A percentile compares a stretch with the other conserved stretches of the same genome.
These are phyloP conservation scores for Elaeagnus macrophylla DNA, from an alignment of 306 rosid genomes.

Conservation along the genomic window DNA sequence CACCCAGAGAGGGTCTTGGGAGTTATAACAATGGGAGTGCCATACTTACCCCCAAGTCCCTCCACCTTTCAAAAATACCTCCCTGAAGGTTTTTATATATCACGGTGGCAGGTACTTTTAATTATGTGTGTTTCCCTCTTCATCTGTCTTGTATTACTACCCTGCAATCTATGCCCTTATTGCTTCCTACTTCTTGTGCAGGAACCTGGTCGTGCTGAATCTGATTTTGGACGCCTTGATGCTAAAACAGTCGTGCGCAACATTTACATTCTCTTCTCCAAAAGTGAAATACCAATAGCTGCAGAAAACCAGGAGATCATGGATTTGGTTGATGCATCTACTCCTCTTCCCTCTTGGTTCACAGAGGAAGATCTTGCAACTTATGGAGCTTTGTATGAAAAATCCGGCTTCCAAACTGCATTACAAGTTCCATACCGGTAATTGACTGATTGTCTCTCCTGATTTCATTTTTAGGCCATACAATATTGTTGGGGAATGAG, in stretches of 20 bases:
- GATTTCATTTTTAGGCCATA: too few species aligned
- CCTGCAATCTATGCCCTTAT: not conserved
- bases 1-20: slow-evolving; percentile 69
- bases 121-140: not conserved
- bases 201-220: slow-evolving; percentile 81
- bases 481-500: too few species aligned
- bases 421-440: slow-evolving; percentile 77
- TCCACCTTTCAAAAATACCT: slow-evolving; percentile 7
- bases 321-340: slow-evolving; percentile 67
- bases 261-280: slow-evolving; percentile 69
- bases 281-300: slow-evolving; percentile 66
- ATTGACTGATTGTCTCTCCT: not conserved
- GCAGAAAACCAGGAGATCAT: slow-evolving; percentile 66
- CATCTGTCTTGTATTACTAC: not conserved
- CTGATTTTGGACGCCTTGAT: slow-evolving; percentile 70
- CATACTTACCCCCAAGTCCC: slow-evolving; percentile 41
- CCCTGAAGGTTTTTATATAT: slow-evolving; percentile 74
- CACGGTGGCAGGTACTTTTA: slow-evolving; percentile 47
- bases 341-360: slow-evolving; percentile 77
- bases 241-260: slow-evolving; percentile 56
- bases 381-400: slow-evolving; percentile 59
- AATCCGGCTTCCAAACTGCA: slow-evolving; percentile 66
- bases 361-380: slow-evolving; percentile 57
- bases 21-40: slow-evolving; percentile 61
- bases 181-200: slow-evolving; percentile 2